Base-by-base conservation (phyloP, 2,329 filamentous ascomycete genomes). In the Trichoderma aggressivum region DNA sequence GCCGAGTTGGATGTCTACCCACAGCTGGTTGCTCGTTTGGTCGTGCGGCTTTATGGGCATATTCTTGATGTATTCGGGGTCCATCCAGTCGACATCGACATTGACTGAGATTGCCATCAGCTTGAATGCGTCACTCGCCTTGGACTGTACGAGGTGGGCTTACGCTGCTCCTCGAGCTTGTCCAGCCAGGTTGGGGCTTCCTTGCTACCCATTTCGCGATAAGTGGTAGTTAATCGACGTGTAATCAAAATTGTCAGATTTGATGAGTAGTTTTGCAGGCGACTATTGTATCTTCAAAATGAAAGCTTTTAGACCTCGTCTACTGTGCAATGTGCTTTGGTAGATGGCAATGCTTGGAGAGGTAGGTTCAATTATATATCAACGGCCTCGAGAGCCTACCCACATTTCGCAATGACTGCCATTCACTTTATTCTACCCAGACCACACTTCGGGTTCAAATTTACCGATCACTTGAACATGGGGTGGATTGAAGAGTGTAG, bases 21-120 rank as follows among this genome's bases (percentile, higher is more conserved):
- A 83, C 5, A 83, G 78, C 74, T 86, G 84, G 74, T 86, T 86
- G 76, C 83, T 85, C 5, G 84, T 86, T 77, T 85, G 83, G 73
- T 86, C 84, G 71, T 85, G 81, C 30, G 82, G 82, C 5, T 78
- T 79, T 71, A 85, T 81, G 12, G 81, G 80, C 76, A 85, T 82
- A n/a, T 75, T 77, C 70, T 82, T 82, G 72, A 85, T 82, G 74
- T 82, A 85, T 16, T 84, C 82, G 1, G 84, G 81, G 71, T 85
- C 84, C 84, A 86, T 86, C 80, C 82, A 85, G 74, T 86, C 85
- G 28, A 86, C 83, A 72, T 86, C 85, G 68, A 86, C 79, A 36
- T 86, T 82, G 71, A 86, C 85, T 86, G 55, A 64, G 47, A 26
- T 36, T 43, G 21, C 21, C 53, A 63, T 63, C 21, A 60, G 66